phyloP scores from a whole-genome alignment of 129 eudicot genomes.

The Tagetes patula region DNA sequence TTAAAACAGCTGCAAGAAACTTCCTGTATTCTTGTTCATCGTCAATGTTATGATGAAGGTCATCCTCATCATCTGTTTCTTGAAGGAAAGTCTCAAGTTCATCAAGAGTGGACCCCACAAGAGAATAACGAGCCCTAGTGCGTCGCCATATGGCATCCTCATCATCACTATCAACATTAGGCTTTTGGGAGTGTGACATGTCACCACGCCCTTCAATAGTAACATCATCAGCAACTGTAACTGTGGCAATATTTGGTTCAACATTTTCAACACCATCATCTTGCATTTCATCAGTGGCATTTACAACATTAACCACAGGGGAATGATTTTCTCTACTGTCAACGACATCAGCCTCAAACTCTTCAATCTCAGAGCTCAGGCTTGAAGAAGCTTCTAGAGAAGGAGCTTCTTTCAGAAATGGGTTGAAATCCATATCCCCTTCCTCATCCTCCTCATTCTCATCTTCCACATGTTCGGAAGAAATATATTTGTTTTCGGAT shows the following conservation, averaged over 20 bases:
- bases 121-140: slow-evolving; percentile 96
- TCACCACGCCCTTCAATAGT: slow-evolving; percentile 26
- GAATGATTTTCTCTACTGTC: slow-evolving; percentile 46
- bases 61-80: slow-evolving; percentile 98
- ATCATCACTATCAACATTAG: slow-evolving; percentile 43
- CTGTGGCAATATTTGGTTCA: slow-evolving; percentile 31
- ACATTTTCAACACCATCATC: slow-evolving; percentile 33
- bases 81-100: slow-evolving; percentile 96
- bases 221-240: slow-evolving; percentile 34
- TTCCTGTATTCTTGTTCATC: slow-evolving; percentile 90
- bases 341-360: slow-evolving; percentile 60
- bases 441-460: slow-evolving; percentile 89
- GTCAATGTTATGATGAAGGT: slow-evolving; percentile 77
- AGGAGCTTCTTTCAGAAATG: slow-evolving; percentile 60
- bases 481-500: slow-evolving; percentile 26
- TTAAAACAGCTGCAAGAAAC: slow-evolving; percentile 89
- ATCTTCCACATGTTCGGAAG: slow-evolving; percentile 29
- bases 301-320: slow-evolving; percentile 27
- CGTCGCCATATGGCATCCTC: slow-evolving; percentile 94
- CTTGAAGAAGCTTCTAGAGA: slow-evolving; percentile 85
- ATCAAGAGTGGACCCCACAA: slow-evolving; percentile 89
- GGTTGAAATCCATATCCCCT: slow-evolving; percentile 91
- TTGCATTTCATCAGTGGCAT: slow-evolving; percentile 27
- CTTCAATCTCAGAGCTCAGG: slow-evolving; percentile 84
- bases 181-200: slow-evolving; percentile 30